Conservation (phyloP, 352 stramenopile species). For the Phytophthora pisi region DNA sequence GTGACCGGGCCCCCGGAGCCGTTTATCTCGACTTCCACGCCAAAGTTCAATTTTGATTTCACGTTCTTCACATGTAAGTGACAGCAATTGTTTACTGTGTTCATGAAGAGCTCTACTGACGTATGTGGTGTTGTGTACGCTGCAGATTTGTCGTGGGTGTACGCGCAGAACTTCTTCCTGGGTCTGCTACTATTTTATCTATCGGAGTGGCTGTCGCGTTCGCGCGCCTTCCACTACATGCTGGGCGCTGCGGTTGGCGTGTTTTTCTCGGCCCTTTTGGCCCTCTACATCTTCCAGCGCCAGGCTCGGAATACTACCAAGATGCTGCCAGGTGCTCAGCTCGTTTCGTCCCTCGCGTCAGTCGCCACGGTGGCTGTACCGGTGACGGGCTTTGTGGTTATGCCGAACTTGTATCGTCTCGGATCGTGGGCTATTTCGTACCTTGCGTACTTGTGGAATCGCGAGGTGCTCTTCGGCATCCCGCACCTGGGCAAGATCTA, state of each 20-base stretch:
- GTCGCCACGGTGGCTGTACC: slow-evolving; percentile 75
- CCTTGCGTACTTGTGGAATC: slow-evolving; percentile 67
- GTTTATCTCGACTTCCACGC: slow-evolving; percentile 57
- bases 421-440: slow-evolving; percentile 66
- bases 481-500: slow-evolving; percentile 89
- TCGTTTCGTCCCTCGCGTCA: slow-evolving; percentile 73
- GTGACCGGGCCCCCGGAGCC: slow-evolving; percentile 56
- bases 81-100: neutral
- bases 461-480: slow-evolving; percentile 73
- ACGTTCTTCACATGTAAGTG: slow-evolving; percentile 76
- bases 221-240: slow-evolving; percentile 81
- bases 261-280: slow-evolving; percentile 77
- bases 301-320: slow-evolving; percentile 73
- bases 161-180: slow-evolving; percentile 78
- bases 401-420: slow-evolving; percentile 76
- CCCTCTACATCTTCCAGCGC: slow-evolving; percentile 81
- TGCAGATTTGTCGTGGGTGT: slow-evolving; percentile 69
- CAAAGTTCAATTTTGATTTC: slow-evolving; percentile 54
- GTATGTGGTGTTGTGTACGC: slow-evolving; percentile 3
- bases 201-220: slow-evolving; percentile 66
- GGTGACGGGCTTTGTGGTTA: slow-evolving; percentile 77
- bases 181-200: slow-evolving; percentile 76
- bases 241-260: slow-evolving; percentile 71
- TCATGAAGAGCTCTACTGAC: slow-evolving; percentile 1
- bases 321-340: slow-evolving; percentile 70